Conservation (phyloP, 257 asterid genomes). For the Avicennia marina region DNA sequence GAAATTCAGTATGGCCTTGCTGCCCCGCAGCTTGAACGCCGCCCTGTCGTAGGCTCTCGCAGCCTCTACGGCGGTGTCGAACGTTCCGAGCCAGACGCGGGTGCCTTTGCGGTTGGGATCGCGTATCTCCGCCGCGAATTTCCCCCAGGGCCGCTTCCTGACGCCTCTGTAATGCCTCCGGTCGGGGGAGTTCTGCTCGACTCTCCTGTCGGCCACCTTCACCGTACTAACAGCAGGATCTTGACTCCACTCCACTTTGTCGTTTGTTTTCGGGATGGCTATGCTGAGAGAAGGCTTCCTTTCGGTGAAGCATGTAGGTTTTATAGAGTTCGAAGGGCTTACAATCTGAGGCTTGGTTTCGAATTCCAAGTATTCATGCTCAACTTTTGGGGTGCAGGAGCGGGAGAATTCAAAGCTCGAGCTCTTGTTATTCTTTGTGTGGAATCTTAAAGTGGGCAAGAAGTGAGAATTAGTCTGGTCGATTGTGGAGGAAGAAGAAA, state of each 20-base stretch:
- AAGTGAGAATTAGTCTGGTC: constrained; percentile 7
- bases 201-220: not conserved
- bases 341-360: constrained; percentile 25
- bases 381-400: not conserved
- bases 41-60: constrained; percentile 75
- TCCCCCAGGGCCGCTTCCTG: constrained; percentile 70
- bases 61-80: constrained; percentile 64
- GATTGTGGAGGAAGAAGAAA: not conserved
- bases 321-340: not conserved
- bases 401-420: constrained; percentile 7
- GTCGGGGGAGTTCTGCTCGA: constrained; percentile 26
- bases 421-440: not conserved
- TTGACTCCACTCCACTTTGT: constrained; percentile 6
- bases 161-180: constrained; percentile 61
- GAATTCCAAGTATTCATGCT: constrained; percentile 24
- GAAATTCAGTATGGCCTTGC: constrained; percentile 64
- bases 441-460: constrained; percentile 20
- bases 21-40: constrained; percentile 64
- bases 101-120: constrained; percentile 68
- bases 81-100: constrained; percentile 74
- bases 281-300: constrained; percentile 68
- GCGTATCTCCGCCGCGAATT: constrained; percentile 72
- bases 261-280: constrained; percentile 35
- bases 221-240: not conserved
- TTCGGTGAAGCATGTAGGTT: constrained; percentile 25